Conservation (phyloP, 2,329 filamentous ascomycete genomes). For the Aspergillus unguis region DNA sequence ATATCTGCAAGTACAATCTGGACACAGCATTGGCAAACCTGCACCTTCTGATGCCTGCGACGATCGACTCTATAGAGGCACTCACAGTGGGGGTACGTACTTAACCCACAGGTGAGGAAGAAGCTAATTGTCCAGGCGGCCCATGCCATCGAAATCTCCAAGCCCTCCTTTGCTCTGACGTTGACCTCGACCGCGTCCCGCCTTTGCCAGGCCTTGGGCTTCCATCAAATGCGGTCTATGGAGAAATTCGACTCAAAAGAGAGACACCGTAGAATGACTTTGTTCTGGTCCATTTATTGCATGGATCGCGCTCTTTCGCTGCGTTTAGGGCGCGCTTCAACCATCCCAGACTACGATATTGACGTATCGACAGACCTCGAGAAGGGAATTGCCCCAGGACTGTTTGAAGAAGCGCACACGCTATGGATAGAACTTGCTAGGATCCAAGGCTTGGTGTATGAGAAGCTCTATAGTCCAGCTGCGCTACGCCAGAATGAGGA, state of each 20-base stretch:
- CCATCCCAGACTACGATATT: conserved; percentile 60
- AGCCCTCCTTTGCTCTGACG: conserved; percentile 63
- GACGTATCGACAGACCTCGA: conserved; percentile 37
- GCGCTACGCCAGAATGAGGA: conserved; percentile 27
- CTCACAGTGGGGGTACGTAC: conserved; percentile 56
- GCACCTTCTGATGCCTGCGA: conserved; percentile 56
- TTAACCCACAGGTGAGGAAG: too few species aligned
- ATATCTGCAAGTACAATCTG: conserved; percentile 44
- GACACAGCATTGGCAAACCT: conserved; percentile 48
- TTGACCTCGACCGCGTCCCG: conserved; percentile 57
- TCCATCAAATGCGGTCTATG: conserved; percentile 45
- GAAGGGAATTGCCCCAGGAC: conserved; percentile 8
- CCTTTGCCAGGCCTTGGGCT: conserved; percentile 61
- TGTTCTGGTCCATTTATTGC: conserved; percentile 61
- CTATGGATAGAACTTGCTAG: conserved; percentile 56
- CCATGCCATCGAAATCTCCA: conserved; percentile 61
- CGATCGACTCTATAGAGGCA: conserved; percentile 56
- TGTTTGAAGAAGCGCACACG: conserved; percentile 49
- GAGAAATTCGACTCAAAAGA: conserved; percentile 20
- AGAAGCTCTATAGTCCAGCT: conserved; percentile 50
- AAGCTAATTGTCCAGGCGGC: conserved; percentile 44
- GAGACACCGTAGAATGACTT: conserved; percentile 33
- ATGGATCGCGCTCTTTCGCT: conserved; percentile 59
- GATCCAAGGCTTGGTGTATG: conserved; percentile 59
- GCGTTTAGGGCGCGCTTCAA: conserved; percentile 56